phyloP scores from a whole-genome alignment of 768 basidiomycete species.

The Amylocystis lapponica region DNA sequence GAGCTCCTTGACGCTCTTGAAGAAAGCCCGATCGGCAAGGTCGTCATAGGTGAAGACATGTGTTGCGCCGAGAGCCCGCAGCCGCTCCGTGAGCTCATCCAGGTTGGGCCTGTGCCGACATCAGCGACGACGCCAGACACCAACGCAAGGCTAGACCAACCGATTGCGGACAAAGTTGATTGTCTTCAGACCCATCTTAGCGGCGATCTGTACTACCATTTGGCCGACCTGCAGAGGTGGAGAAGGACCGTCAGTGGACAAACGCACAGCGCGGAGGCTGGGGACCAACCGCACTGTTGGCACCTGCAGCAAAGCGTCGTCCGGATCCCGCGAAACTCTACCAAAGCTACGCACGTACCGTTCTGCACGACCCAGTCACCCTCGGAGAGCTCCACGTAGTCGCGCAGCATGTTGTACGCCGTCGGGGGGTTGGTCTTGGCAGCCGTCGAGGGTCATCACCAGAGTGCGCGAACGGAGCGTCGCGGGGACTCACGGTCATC shows the following conservation, averaged over 20 bases:
- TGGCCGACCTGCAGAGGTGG: constrained; percentile 62
- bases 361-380: constrained; percentile 87
- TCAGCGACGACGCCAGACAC: too few species aligned
- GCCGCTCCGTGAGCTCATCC: constrained; percentile 42
- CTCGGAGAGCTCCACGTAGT: constrained; percentile 55
- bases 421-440: constrained; percentile 78
- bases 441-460: not conserved
- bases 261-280: not conserved
- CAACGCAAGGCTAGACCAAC: too few species aligned
- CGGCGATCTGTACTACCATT: constrained; percentile 84
- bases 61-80: constrained; percentile 63
- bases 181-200: constrained; percentile 60
- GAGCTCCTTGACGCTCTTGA: constrained; percentile 53
- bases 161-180: constrained; percentile 77
- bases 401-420: constrained; percentile 75
- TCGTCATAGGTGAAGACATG: constrained; percentile 78
- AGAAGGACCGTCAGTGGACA: not conserved
- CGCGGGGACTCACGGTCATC: constrained; percentile 46
- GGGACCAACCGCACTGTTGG: constrained; percentile 65
- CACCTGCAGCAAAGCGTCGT: constrained; percentile 10
- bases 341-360: constrained; percentile 39
- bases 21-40: constrained; percentile 50
- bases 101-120: constrained; percentile 25
- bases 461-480: not conserved
- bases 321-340: not conserved